These are phyloP conservation scores for Arabidopsis arenosa DNA, from an alignment of 345 rosid species.

Conservation along the genomic window DNA sequence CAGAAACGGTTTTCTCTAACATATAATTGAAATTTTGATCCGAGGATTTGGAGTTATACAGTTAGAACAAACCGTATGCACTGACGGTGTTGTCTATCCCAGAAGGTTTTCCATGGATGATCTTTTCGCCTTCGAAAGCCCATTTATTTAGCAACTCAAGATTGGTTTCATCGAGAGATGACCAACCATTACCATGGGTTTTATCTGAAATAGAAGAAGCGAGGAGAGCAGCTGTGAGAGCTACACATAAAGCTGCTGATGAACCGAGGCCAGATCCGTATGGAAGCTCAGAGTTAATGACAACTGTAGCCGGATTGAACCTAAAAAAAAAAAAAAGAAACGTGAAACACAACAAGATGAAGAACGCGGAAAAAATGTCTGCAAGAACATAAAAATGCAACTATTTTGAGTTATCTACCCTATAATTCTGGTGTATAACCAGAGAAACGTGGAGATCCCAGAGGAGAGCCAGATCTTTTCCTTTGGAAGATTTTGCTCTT, in stretches of 20 bases:
- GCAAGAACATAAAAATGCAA: background rate
- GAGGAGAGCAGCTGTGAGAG: constrained; percentile 77
- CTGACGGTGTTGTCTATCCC: constrained; percentile 98
- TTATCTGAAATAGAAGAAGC: constrained; percentile 57
- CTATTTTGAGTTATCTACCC: constrained; percentile 57
- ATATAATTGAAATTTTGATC: background rate
- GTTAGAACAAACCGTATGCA: constrained; percentile 81
- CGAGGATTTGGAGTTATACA: constrained; percentile 8
- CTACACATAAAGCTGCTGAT: constrained; percentile 84
- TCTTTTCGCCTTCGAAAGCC: constrained; percentile 97
- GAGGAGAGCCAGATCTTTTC: constrained; percentile 67
- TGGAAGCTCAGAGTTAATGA: constrained; percentile 83
- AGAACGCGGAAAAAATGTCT: background rate
- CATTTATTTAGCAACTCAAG: constrained; percentile 82
- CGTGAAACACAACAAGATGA: constrained; percentile 13
- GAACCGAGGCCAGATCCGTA: constrained; percentile 93
- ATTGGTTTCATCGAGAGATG: constrained; percentile 52
- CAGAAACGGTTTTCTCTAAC: constrained; percentile 4
- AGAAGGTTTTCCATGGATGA: constrained; percentile 94
- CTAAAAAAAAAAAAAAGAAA: constrained; percentile 52
- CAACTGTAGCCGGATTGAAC: constrained; percentile 74
- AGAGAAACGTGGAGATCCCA: constrained; percentile 82
- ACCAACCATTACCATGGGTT: constrained; percentile 57
- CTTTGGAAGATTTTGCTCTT: constrained; percentile 76
- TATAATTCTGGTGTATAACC: constrained; percentile 80